phyloP scores from a whole-genome alignment of 169 alveolate genomes.

The Plasmodium cynomolgi region DNA sequence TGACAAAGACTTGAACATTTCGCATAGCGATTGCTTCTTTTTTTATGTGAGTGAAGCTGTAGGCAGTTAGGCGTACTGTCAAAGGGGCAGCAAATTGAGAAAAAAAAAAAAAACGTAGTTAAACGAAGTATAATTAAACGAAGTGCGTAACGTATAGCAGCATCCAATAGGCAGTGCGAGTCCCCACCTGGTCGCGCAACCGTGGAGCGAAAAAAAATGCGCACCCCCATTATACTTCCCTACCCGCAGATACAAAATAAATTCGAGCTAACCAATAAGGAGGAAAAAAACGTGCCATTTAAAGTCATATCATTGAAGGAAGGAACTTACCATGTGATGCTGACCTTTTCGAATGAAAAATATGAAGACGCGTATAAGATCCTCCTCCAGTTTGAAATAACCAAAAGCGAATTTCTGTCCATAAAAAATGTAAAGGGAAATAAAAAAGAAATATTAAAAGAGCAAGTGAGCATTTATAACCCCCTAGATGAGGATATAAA shows the following conservation, averaged over 20 bases:
- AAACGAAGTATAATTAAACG: neutral
- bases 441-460: conserved; percentile 61
- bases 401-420: conserved; percentile 16
- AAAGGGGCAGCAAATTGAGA: neutral
- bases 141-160: neutral
- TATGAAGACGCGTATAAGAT: conserved; percentile 67
- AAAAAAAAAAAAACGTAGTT: neutral
- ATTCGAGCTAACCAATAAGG: conserved; percentile 12
- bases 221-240: neutral
- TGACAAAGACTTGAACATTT: conserved; percentile 14
- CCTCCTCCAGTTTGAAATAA: conserved; percentile 59
- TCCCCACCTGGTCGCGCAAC: neutral
- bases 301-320: conserved; percentile 48
- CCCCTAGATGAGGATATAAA: conserved; percentile 65
- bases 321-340: conserved; percentile 38
- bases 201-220: neutral
- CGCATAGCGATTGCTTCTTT: conserved; percentile 11
- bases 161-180: neutral
- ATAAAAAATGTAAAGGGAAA: conserved; percentile 35
- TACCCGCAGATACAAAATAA: conserved; percentile 23
- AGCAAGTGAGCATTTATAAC: conserved; percentile 40
- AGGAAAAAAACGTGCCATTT: conserved; percentile 40
- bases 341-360: conserved; percentile 56
- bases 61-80: neutral
- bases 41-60: conserved; percentile 47